phyloP scores from a whole-genome alignment of 129 eudicot genomes.

The Smallanthus sonchifolius region DNA sequence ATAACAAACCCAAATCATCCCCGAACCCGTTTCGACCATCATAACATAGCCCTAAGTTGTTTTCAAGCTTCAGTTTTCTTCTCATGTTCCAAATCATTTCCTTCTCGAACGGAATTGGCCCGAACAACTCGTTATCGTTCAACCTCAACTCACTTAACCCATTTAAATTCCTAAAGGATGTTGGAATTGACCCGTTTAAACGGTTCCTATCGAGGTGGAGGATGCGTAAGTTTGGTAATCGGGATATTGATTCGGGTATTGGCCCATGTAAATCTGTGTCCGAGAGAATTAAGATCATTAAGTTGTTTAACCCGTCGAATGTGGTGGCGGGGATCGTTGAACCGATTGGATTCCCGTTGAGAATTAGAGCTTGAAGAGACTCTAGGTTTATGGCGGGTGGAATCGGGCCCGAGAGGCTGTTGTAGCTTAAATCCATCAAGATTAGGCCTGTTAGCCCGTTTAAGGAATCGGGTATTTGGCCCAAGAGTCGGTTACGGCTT shows the following conservation, averaged over 20 bases:
- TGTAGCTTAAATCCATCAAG: constrained; percentile 81
- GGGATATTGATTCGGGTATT: constrained; percentile 61
- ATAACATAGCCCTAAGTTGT: constrained; percentile 76
- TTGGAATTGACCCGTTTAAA: constrained; percentile 80
- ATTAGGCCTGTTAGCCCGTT: constrained; percentile 32
- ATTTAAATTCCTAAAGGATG: constrained; percentile 41
- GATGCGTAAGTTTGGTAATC: constrained; percentile 24
- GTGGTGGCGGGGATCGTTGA: constrained; percentile 47
- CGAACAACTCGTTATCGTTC: constrained; percentile 54
- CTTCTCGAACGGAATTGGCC: constrained; percentile 65
- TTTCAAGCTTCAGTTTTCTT: constrained; percentile 57
- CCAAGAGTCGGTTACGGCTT: constrained; percentile 66
- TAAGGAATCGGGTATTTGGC: constrained; percentile 52
- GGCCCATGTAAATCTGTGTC: constrained; percentile 62
- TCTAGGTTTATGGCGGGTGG: constrained; percentile 41
- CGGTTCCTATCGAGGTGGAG: constrained; percentile 33
- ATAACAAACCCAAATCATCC: constrained; percentile 52
- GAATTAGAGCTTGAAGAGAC: constrained; percentile 78
- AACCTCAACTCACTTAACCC: constrained; percentile 62
- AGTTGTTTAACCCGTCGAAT: constrained; percentile 43
- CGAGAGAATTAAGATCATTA: constrained; percentile 63
- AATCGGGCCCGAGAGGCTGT: constrained; percentile 58
- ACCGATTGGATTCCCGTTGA: constrained; percentile 59
- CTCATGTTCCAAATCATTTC: constrained; percentile 89
- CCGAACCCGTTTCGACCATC: constrained; percentile 62